Evolutionary conservation across 1,284 basidiomycete genomes (phyloP), one percentile per base, ranked within the genome.

Genomic region (Lignosus rhinocerotis): DNA sequence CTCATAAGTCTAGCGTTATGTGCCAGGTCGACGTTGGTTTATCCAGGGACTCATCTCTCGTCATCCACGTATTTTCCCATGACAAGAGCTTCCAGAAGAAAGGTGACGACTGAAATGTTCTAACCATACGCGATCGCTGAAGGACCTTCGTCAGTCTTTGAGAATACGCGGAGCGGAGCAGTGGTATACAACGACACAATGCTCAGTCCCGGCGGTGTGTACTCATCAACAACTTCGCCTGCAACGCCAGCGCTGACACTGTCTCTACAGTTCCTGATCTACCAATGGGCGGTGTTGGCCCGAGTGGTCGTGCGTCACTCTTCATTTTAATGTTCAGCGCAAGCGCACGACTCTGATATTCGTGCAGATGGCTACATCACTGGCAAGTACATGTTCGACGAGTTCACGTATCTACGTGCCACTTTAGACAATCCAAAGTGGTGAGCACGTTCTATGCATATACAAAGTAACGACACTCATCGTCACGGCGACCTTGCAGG

Each of bases 271-370:
- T 86, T 84, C 58, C 66, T 14, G 85, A 83, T 16, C 68, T 88
- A 46, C 87, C 87, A 1, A 86, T 91, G 55, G 88, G 88, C 45
- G 89, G 88, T 38, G 75, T 83, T 46, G 88, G 89, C 6, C 75
- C 79, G 3, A 90, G 87, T 63, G 87, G 88, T 69, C 80, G 87
- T 88, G 70, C 64, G 85, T 72, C 2, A 16, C 31, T 9, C 19
- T 46, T 42, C 21, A 32, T 43, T 6, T 45, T 5, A 6, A 5
- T 4, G 9, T 25, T 39, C 41, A 3, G 25, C n/a, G n/a, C 42
- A 12, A 2, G 11, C 17, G 52, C 19, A 30, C 8, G 43, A 12
- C 11, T 42, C 30, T 33, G 25, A 32, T 21, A 11, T 11, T 16
- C 11, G 12, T 14, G 16, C 25, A 89, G 88, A 77, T 45, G 88